Percentiles rank a stretch among this genome's conserved stretches.
These are phyloP conservation scores for Rhynchospora breviuscula DNA, from an alignment of 176 grass and related monocot genomes.

Conservation along the genomic window DNA sequence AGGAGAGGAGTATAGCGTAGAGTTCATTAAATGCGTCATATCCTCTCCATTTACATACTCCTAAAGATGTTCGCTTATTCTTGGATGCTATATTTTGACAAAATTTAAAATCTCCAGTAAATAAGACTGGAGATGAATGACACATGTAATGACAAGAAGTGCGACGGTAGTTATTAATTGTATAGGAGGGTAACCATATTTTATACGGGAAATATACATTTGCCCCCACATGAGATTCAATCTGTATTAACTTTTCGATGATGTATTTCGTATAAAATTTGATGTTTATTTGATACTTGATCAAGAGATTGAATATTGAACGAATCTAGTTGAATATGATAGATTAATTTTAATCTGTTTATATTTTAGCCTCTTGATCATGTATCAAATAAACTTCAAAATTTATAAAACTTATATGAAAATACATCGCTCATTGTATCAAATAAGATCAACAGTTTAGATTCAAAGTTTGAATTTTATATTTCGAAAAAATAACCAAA, in stretches of 20 bases:
- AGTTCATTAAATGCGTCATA: constrained; percentile 9
- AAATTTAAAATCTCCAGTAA: neutral
- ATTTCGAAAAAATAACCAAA: no score
- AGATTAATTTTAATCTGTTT: no score
- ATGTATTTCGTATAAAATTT: neutral
- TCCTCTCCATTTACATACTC: neutral
- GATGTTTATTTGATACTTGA: no score
- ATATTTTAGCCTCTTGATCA: no score
- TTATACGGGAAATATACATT: neutral
- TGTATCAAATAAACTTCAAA: no score
- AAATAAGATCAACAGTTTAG: no score
- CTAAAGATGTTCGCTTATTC: neutral
- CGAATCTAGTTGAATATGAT: no score
- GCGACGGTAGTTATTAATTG: neutral
- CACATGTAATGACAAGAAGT: neutral
- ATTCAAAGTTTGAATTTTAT: no score
- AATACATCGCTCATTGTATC: no score
- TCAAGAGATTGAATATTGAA: no score
- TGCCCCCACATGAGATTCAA: neutral
- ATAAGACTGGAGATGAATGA: neutral
- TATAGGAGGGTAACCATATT: neutral
- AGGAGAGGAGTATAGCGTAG: neutral
- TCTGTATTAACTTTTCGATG: neutral
- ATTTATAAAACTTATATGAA: no score
- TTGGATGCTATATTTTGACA: neutral